A percentile compares a stretch with the other conserved stretches of the same genome.
Evolutionary conservation across 2,329 filamentous ascomycete genomes (phyloP).

Genomic region (Scopulariopsis brevicaulis): DNA sequence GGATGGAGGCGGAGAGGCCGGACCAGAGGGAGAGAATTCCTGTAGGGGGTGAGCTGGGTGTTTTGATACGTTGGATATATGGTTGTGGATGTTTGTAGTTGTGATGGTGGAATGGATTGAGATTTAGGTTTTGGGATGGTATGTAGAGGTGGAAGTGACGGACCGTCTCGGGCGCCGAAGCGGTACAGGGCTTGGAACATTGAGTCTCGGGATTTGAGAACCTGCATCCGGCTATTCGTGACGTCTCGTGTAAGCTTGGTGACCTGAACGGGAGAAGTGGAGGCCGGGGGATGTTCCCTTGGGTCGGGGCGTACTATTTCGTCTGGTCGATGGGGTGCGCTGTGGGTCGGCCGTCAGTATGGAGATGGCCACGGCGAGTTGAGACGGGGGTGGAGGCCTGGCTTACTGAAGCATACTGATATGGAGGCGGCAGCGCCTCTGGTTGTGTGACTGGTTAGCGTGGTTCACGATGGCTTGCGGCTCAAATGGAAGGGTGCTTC

Average conservation of each 20-base stretch:
- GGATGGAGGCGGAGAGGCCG: conserved; percentile 29
- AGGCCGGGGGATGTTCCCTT: neutral
- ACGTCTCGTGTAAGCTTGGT: neutral
- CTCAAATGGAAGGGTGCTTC: neutral
- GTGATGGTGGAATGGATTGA: neutral
- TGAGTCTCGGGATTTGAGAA: conserved; percentile 24
- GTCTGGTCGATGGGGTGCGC: conserved; percentile 32
- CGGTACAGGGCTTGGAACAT: conserved; percentile 25
- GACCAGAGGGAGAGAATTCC: conserved; percentile 29
- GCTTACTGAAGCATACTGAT: conserved; percentile 31
- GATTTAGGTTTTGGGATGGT: neutral
- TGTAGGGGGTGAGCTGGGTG: neutral
- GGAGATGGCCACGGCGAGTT: neutral
- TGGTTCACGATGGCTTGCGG: neutral
- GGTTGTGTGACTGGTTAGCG: neutral
- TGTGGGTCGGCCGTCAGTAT: conserved; percentile 8
- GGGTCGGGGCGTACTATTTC: conserved; percentile 22
- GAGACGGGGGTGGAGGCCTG: neutral
- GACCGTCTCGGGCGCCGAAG: conserved; percentile 27
- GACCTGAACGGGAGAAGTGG: neutral
- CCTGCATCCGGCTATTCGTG: conserved; percentile 27
- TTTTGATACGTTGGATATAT: neutral
- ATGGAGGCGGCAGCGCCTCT: conserved; percentile 31
- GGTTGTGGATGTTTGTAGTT: neutral
- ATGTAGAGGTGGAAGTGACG: neutral